Conservation (phyloP, 495 filamentous ascomycete species). For the Penicillium robsamsonii region DNA sequence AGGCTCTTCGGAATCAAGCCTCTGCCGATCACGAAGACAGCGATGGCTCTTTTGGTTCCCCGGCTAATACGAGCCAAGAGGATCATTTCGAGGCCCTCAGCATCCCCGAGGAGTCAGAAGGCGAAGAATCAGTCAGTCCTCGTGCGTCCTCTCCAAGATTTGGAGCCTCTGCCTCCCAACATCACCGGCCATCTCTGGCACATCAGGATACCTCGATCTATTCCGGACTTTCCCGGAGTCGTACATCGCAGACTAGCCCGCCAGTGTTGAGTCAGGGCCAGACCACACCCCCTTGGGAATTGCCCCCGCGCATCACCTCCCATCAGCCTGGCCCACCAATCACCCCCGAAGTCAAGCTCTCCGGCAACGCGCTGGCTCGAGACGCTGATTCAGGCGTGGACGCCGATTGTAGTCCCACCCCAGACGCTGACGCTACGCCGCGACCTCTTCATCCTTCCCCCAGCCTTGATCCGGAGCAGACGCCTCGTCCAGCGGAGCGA, state of each 20-base stretch:
- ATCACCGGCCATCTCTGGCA: constrained; percentile 21
- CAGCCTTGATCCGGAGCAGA: constrained; percentile 57
- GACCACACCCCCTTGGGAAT: constrained; percentile 36
- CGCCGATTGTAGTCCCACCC: constrained; percentile 24
- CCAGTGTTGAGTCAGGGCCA: constrained; percentile 25
- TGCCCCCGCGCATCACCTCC: constrained; percentile 1
- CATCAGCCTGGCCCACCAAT: constrained; percentile 18
- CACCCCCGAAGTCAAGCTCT: constrained; percentile 32
- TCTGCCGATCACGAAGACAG: constrained; percentile 24
- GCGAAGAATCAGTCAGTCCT: constrained; percentile 31
- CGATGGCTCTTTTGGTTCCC: constrained; percentile 28
- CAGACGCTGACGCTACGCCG: constrained; percentile 42
- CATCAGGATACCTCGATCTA: constrained; percentile 29
- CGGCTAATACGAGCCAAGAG: constrained; percentile 30
- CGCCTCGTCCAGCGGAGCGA: constrained; percentile 69
- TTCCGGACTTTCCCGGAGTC: constrained; percentile 15
- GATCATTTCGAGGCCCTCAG: constrained; percentile 38
- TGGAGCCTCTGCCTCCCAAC: constrained; percentile 16
- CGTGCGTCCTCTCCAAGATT: constrained; percentile 20
- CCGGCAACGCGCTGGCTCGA: constrained; percentile 1
- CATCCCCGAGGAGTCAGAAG: constrained; percentile 40
- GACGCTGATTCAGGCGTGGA: constrained; percentile 25
- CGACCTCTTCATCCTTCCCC: constrained; percentile 38
- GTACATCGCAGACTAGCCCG: constrained; percentile 3
- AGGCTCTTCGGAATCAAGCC: constrained; percentile 28